Evolutionary conservation across 2,329 filamentous ascomycete genomes (phyloP).

Genomic region (Neonectria neomacrospora): DNA sequence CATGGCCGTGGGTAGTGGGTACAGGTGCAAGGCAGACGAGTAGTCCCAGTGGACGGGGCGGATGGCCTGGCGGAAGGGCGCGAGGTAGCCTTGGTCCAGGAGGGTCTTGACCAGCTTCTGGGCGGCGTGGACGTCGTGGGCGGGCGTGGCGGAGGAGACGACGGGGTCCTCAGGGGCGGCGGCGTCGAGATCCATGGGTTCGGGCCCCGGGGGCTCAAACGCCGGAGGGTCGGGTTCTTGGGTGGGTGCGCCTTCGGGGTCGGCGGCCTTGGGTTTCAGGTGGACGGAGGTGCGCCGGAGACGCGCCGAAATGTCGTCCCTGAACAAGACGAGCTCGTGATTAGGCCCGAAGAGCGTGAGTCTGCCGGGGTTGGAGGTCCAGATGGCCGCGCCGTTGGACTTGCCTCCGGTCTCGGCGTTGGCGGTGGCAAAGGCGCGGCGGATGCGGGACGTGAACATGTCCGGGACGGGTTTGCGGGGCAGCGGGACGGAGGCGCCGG

Average conservation of each 20-base stretch:
- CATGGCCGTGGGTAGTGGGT: slow-evolving; percentile 87
- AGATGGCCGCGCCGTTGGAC: slow-evolving; percentile 71
- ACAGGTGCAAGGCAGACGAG: slow-evolving; percentile 79
- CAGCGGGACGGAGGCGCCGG: slow-evolving; percentile 76
- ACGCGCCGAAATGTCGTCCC: slow-evolving; percentile 86
- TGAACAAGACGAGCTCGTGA: slow-evolving; percentile 87
- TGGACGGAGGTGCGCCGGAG: slow-evolving; percentile 80
- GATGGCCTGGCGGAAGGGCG: slow-evolving; percentile 82
- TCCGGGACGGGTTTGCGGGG: slow-evolving; percentile 82
- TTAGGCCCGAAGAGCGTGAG: slow-evolving; percentile 86
- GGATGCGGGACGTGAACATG: slow-evolving; percentile 88
- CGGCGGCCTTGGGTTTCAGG: slow-evolving; percentile 62
- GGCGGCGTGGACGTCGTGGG: slow-evolving; percentile 68
- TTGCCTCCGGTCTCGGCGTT: slow-evolving; percentile 74
- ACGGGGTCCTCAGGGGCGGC: slow-evolving; percentile 42
- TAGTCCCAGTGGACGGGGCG: slow-evolving; percentile 94
- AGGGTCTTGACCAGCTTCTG: slow-evolving; percentile 89
- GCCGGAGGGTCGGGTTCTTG: slow-evolving; percentile 24
- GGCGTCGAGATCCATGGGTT: slow-evolving; percentile 56
- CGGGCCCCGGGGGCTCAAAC: slow-evolving; percentile 35
- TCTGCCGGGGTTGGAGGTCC: slow-evolving; percentile 88
- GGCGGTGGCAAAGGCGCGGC: slow-evolving; percentile 80
- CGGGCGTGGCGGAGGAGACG: slow-evolving; percentile 52
- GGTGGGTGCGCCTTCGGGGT: slow-evolving; percentile 44
- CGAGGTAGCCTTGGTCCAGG: slow-evolving; percentile 88